Evolutionary conservation across 108 stramenopile species (phyloP), one percentile per base, ranked within the genome.

Genomic region (Nitzschia sp.): DNA sequence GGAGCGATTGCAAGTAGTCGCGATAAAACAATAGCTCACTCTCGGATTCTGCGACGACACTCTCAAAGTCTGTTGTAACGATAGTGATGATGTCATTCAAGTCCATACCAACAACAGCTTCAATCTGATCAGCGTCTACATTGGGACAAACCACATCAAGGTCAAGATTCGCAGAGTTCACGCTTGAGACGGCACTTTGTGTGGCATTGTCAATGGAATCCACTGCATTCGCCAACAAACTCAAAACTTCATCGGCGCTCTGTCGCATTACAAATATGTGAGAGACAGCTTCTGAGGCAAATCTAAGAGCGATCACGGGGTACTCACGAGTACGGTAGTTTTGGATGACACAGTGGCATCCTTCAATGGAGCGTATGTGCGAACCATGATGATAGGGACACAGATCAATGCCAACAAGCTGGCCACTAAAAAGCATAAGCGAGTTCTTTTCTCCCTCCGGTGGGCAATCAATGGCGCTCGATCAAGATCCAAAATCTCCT

Each of bases 91-190:
- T 51, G 7, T 37, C 71, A 15, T 41, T 59, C 12, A 80, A 42
- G 68, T 80, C 80, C 8, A 72, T 40, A 7, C 69, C 74, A 25
- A 75, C 42, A 11, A 24, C 37, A 17, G 51, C 54, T 59, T 64
- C 55, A 42, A 76, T 26, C 40, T 63, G 6, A 19, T 39, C 52
- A 17, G 21, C 34, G 26, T 53, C 50, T 9, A 74, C 69, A 14
- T 71, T 24, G 0, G 80, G 80, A 54, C 80, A 80, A 40, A 80
- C 46, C 0, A 39, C 25, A 1, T 19, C 69, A 38, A 75, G 48
- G 17, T 72, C 61, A 15, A 66, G 34, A 6, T 65, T 41, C 1
- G 51, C 39, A 20, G 24, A 25, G 37, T 53, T 10, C 6, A 80
- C 52, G 3, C 60, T 57, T 1, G 44, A 41, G 2, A 41, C 21